Evolutionary conservation across 805 yeast genomes (phyloP), one percentile per base, ranked within the genome.

Genomic region (Zygosaccharomyces rouxii): DNA sequence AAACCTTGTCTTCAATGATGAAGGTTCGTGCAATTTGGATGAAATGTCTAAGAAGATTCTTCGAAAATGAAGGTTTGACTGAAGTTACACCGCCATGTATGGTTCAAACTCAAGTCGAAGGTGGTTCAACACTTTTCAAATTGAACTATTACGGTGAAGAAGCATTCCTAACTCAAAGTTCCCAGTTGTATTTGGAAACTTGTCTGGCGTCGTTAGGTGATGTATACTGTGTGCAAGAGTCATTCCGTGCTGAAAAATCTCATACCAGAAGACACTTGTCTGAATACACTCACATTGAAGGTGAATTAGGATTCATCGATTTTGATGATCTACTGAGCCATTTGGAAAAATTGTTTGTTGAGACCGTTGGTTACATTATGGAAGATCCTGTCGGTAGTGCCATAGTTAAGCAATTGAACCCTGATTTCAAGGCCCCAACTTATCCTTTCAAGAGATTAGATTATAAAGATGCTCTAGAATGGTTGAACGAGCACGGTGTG

Each of bases 91-190:
- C 99, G 40, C 99, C 99, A 64, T 90, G 98, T 73, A 94, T 94
- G 98, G 99, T 94, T 48, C 99, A 94, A 74, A 90, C 97, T 35
- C 98, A 94, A 76, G 99, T 94, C 51, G 99, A 94, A 74, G 99
- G 99, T 68, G 99, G 99, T 47, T 86, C 97, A 35, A 94, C 99
- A 14, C 76, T 94, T 65, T 94, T 94, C 77, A 82, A 84, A 63
- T 75, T 94, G 74, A 86, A 87, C 69, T 94, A 95, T 76, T 94
- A 94, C 68, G 98, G 97, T 47, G 95, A 94, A 74, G 94, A 90
- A 68, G 98, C 99, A 9, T 94, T 75, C 71, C 77, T 94, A 64
- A 95, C 99, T 16, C 99, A 94, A 74, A 86, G 96, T 7, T 92
- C 98, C 14, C 99, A 94, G 75, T 79, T 94, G 62, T 94, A 94